Base-by-base conservation (phyloP, 495 filamentous ascomycete genomes). In the Hypoxylon fuscum region DNA sequence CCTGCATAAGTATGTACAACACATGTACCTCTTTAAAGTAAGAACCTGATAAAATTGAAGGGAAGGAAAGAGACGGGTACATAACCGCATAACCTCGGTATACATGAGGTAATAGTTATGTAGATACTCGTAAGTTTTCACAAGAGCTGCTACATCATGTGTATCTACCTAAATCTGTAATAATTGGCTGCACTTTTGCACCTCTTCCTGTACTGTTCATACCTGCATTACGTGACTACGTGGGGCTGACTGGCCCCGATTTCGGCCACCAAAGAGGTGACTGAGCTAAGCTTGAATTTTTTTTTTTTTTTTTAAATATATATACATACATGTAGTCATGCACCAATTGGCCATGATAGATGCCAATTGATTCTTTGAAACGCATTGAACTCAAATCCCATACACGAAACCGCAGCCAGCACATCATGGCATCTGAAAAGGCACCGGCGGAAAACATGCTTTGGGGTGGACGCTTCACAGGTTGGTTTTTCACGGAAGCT, bases 381-480 rank as follows among this genome's bases (percentile, higher is more conserved):
- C 55, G 60, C 38, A 35, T 42, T 10, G 38, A 38, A 44, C 38
- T 15, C 37, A 15, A 55, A 21, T 55, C 51, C 17, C 49, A 53
- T 15, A 46, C 17, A 51, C 15, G 27, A 31, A 31, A 4, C 27
- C 27, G 10, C 27, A 31, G 27, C 27, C 27, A 31, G 27, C 37
- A 29, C 40, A 35, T 55, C 60, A 64, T 42, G 43, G 55, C 43
- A 17, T 20, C 27, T 18, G 53, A 29, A 27, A 65, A 60, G 62
- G 40, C 46, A 43, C 56, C 68, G 57, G 68, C 74, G 43, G 68
- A 61, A 7, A 85, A 85, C 64, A 89, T 89, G 82, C 83, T 93
- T 60, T 93, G 90, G 90, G 90, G 90, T 61, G 90, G 90, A 63
- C 85, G 90, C 49, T 93, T 93, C 74, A 93, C 87, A 62, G 85